These are phyloP conservation scores for Xylariaceae sp. DNA, from an alignment of 2,329 filamentous ascomycete species.

Conservation along the genomic window DNA sequence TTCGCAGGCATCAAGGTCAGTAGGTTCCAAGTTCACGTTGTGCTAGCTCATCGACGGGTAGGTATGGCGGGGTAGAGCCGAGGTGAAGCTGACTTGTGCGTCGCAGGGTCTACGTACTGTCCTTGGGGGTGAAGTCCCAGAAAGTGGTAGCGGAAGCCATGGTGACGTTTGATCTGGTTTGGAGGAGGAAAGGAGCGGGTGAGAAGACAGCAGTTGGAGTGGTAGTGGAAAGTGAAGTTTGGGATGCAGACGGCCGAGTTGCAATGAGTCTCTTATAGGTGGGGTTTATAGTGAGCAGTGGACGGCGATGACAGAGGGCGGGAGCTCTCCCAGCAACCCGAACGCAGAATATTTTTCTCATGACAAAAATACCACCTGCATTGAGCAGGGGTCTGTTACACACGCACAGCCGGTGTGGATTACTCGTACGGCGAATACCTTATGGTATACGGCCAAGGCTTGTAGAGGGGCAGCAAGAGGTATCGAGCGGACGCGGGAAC, in stretches of 20 bases:
- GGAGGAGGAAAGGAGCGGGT: conserved; percentile 3
- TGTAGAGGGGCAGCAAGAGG: not conserved
- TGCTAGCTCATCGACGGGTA: not conserved
- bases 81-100: not conserved
- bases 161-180: conserved; percentile 22
- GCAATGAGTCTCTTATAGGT: conserved; percentile 14
- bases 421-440: not conserved
- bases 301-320: conserved; percentile 15
- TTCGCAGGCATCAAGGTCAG: conserved; percentile 15
- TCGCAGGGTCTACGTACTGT: conserved; percentile 55
- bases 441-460: not conserved
- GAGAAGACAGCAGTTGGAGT: conserved; percentile 5
- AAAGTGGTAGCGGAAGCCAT: conserved; percentile 70
- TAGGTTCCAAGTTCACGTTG: not conserved
- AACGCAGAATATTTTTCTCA: conserved; percentile 14
- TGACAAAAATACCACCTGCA: conserved; percentile 15
- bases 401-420: not conserved
- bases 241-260: conserved; percentile 3
- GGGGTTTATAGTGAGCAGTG: conserved; percentile 20
- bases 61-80: not conserved
- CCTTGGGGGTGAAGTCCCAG: conserved; percentile 79
- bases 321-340: conserved; percentile 13
- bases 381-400: conserved; percentile 12
- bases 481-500: not conserved
- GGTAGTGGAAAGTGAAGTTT: conserved; percentile 14